Evolutionary conservation across 1,284 basidiomycete species (phyloP), one percentile per base, ranked within the genome.

Genomic region (Neonothopanus nambi): DNA sequence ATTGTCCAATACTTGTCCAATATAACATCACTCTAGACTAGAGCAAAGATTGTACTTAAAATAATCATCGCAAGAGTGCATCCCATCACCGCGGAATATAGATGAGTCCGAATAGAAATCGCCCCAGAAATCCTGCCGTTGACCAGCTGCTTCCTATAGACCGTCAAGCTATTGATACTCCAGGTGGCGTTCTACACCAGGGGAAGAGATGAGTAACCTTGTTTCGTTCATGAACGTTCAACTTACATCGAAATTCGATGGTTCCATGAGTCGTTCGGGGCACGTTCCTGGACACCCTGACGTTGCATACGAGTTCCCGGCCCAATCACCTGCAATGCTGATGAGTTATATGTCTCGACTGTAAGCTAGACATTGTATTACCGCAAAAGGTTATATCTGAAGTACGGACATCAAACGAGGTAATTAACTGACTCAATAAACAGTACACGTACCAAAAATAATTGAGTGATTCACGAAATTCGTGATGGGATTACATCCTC

Each of bases 321-420:
- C 90, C 89, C 89, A 91, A 67, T 89, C 88, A 59, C 89, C 87
- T 87, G 55, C 15, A 54, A n/a, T 46, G 54, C 47, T 18, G 30
- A 58, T 55, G 46, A 21, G 38, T 59, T 13, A 56, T 43, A 21
- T 18, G 40, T n/a, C n/a, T 28, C 13, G 33, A 28, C 40, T 23
- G 5, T 18, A 15, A 15, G 28, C 35, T 8, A 18, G 20, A 45
- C 35, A 11, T 35, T 38, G 41, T 23, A 37, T 52, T 67, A 85
- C 86, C 88, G 61, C 89, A 91, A 61, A 91, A 89, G 9, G 89
- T 91, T 57, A 91, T 91, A 66, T 91, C 89, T 89, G 48, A 37
- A n/a, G 42, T 52, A 37, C 26, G 3, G 42, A 43, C 20, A 28
- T 47, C n/a, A 42, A 46, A 45, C 12, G 17, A 39, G 0, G 15